These are phyloP conservation scores for Paspalum notatum DNA, from an alignment of 176 grass and related monocot genomes.

Conservation along the genomic window DNA sequence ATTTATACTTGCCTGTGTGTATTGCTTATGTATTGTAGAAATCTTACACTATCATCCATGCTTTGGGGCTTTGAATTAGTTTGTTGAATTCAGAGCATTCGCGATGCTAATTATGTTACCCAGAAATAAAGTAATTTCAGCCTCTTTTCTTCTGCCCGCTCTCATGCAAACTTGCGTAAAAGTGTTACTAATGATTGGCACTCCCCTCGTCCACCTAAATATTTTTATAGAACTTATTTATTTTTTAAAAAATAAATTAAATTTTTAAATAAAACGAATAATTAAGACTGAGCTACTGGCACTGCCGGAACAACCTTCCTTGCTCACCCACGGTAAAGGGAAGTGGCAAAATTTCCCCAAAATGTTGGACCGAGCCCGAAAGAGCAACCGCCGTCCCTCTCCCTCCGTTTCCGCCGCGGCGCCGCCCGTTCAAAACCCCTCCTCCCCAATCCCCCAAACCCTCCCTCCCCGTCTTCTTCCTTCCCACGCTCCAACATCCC, in stretches of 20 bases:
- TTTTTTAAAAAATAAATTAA: too few relatives aligned
- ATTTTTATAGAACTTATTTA: too few relatives aligned
- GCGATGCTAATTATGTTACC: background rate
- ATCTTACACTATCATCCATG: background rate
- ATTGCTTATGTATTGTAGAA: conserved; percentile 32
- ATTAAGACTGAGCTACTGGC: too few relatives aligned
- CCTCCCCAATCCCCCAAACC: background rate
- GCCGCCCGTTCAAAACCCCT: conserved; percentile 35
- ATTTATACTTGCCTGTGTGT: conserved; percentile 25
- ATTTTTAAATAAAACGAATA: too few relatives aligned
- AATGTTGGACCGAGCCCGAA: background rate
- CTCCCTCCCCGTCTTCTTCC: background rate
- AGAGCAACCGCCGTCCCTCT: background rate
- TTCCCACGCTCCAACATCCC: background rate
- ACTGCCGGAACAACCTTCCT: too few relatives aligned
- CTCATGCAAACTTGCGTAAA: too few relatives aligned
- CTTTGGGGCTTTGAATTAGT: background rate
- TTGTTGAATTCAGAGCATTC: conserved; percentile 6
- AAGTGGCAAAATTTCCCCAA: conserved; percentile 10
- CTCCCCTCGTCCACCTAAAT: too few relatives aligned
- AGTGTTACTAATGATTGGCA: too few relatives aligned
- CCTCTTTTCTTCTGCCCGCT: background rate
- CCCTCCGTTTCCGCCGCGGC: background rate
- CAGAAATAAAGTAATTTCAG: background rate
- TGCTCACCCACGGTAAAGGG: background rate